A percentile compares a stretch with the other conserved stretches of the same genome.
Evolutionary conservation across 2,329 filamentous ascomycete genomes (phyloP).

Genomic region (Sporothrix pseudoabietina): DNA sequence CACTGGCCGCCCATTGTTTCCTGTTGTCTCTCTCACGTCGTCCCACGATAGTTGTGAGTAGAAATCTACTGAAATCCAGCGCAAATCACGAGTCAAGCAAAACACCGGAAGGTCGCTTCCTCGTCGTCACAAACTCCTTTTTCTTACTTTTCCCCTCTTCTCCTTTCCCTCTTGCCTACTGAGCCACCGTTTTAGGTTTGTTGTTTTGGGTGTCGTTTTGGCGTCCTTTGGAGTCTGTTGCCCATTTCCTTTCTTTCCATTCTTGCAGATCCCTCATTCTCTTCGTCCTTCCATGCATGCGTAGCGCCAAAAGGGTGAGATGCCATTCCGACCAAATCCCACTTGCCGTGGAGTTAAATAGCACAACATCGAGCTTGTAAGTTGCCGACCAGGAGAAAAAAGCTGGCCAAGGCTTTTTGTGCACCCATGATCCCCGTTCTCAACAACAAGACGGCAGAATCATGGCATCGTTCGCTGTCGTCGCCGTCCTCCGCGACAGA

Average conservation of each 20-base stretch:
- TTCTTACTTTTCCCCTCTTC: neutral
- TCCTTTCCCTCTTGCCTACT: neutral
- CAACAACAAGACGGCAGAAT: neutral
- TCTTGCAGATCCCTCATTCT: slow-evolving; percentile 5
- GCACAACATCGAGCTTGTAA: too few relatives aligned
- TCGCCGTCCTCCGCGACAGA: neutral
- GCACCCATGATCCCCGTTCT: slow-evolving; percentile 18
- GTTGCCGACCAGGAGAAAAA: neutral
- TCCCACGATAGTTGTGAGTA: neutral
- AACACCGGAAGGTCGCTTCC: slow-evolving; percentile 12
- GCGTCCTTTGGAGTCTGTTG: neutral
- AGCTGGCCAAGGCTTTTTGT: neutral
- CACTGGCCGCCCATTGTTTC: neutral
- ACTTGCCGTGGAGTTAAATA: neutral
- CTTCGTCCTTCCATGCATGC: slow-evolving; percentile 23
- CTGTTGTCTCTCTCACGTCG: neutral
- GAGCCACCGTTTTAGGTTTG: neutral
- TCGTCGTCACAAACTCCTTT: neutral
- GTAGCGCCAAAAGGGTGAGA: neutral
- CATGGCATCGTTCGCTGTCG: neutral
- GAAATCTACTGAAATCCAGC: neutral
- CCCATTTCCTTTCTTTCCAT: neutral
- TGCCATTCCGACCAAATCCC: neutral
- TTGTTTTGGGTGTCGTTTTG: neutral
- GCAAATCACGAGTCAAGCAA: neutral